These are phyloP conservation scores for Solanum chmielewskii DNA, from an alignment of 257 asterid genomes.

Conservation along the genomic window DNA sequence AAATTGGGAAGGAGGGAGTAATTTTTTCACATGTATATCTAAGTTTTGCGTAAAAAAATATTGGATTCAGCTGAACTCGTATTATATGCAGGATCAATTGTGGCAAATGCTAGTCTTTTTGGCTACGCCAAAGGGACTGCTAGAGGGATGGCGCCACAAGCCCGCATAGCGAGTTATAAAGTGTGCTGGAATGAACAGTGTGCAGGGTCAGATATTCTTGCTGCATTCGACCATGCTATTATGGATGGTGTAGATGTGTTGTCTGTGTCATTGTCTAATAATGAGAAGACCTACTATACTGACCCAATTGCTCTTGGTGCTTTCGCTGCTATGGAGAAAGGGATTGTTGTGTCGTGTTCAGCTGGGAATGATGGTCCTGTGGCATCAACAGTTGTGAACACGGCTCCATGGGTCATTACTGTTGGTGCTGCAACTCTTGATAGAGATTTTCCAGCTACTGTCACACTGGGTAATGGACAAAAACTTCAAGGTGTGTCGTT, in stretches of 20 bases:
- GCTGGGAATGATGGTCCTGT: slow-evolving; percentile 43
- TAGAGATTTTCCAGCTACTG: slow-evolving; percentile 32
- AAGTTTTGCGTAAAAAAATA: not conserved
- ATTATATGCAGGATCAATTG: slow-evolving; percentile 13
- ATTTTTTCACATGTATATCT: not conserved
- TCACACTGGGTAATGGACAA: slow-evolving; percentile 15
- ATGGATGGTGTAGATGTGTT: slow-evolving; percentile 31
- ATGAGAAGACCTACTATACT: slow-evolving; percentile 20
- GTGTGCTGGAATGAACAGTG: slow-evolving; percentile 30
- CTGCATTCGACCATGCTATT: slow-evolving; percentile 35
- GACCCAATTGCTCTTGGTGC: slow-evolving; percentile 40
- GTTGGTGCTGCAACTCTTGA: slow-evolving; percentile 40
- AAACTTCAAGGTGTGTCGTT: slow-evolving; percentile 19
- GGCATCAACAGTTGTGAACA: slow-evolving; percentile 16
- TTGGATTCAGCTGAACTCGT: not conserved
- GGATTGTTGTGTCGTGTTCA: slow-evolving; percentile 35
- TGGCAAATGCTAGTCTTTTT: slow-evolving; percentile 28
- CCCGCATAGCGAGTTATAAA: slow-evolving; percentile 35
- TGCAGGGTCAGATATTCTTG: slow-evolving; percentile 28
- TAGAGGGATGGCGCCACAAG: slow-evolving; percentile 33
- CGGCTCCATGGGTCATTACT: slow-evolving; percentile 45
- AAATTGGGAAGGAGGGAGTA: not conserved
- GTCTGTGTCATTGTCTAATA: slow-evolving; percentile 29
- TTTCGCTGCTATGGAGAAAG: slow-evolving; percentile 25
- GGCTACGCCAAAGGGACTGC: slow-evolving; percentile 39